phyloP scores from a whole-genome alignment of 306 rosid genomes.

The Albizia julibrissin region DNA sequence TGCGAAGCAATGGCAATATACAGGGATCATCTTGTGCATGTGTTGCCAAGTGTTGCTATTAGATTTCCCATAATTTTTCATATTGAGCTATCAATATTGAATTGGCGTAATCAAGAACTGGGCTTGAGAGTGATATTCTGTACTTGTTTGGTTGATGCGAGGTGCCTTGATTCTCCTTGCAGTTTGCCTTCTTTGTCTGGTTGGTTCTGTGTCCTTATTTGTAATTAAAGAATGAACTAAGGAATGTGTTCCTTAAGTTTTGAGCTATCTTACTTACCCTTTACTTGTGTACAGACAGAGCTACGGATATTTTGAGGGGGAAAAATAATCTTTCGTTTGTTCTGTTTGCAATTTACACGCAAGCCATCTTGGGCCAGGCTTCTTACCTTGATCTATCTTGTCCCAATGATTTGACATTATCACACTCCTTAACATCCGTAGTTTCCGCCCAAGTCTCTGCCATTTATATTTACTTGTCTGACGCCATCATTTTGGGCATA shows the following conservation, averaged over 20 bases:
- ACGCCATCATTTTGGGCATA: conserved; percentile 19
- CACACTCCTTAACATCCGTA: not conserved
- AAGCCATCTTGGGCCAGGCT: not conserved
- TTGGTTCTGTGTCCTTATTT: not conserved
- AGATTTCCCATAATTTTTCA: not conserved
- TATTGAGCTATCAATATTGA: not conserved
- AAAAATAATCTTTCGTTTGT: not conserved
- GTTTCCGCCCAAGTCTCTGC: conserved; percentile 16
- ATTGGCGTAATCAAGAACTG: not conserved
- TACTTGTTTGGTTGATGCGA: not conserved
- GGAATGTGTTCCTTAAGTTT: not conserved
- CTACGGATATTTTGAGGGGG: not conserved
- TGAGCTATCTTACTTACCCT: not conserved
- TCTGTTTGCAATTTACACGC: not conserved
- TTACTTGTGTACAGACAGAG: not conserved
- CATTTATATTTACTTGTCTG: conserved; percentile 24
- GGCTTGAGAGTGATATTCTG: not conserved
- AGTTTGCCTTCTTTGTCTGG: not conserved
- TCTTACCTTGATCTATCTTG: not conserved
- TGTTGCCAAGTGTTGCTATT: not conserved
- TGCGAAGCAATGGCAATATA: not conserved
- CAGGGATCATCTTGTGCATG: not conserved
- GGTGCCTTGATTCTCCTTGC: not conserved
- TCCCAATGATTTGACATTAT: not conserved
- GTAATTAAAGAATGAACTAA: not conserved